A percentile compares a stretch with the other conserved stretches of the same genome.
Evolutionary conservation across 495 filamentous ascomycete genomes (phyloP).

Genomic region (Venustampulla echinocandica): DNA sequence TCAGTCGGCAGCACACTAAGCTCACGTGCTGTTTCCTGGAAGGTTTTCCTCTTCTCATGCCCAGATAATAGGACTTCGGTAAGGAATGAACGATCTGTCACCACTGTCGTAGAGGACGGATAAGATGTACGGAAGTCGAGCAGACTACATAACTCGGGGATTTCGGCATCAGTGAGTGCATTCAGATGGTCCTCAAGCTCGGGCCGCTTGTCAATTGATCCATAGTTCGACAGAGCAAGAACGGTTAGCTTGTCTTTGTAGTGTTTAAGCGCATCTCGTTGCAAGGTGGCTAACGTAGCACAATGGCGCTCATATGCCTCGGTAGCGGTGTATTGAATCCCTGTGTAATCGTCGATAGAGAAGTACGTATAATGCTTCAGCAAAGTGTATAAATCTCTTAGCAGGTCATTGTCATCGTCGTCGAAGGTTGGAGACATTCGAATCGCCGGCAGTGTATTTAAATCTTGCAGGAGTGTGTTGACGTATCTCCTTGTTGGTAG

Average conservation of each 20-base stretch:
- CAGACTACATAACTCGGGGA: slow-evolving; percentile 55
- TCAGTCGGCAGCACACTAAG: slow-evolving; percentile 78
- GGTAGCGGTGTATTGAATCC: slow-evolving; percentile 58
- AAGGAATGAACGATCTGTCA: slow-evolving; percentile 56
- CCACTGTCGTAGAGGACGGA: slow-evolving; percentile 57
- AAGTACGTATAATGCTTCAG: slow-evolving; percentile 82
- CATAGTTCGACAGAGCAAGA: slow-evolving; percentile 86
- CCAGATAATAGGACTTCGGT: slow-evolving; percentile 68
- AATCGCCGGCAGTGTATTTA: slow-evolving; percentile 79
- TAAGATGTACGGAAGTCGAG: slow-evolving; percentile 77
- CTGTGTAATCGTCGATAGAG: slow-evolving; percentile 84
- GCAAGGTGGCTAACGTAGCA: slow-evolving; percentile 63
- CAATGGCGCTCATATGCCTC: slow-evolving; percentile 77
- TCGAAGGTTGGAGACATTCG: slow-evolving; percentile 71
- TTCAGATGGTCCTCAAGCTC: slow-evolving; percentile 75
- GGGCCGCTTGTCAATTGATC: slow-evolving; percentile 65
- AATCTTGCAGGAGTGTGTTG: slow-evolving; percentile 82
- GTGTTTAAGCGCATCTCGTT: slow-evolving; percentile 69
- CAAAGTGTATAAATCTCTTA: slow-evolving; percentile 73
- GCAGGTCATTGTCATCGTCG: slow-evolving; percentile 61
- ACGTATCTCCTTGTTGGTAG: slow-evolving; percentile 90
- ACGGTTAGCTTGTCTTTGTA: slow-evolving; percentile 89
- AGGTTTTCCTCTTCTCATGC: slow-evolving; percentile 71
- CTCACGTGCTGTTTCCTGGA: slow-evolving; percentile 67
- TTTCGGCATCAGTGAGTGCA: slow-evolving; percentile 61